Evolutionary conservation across 495 filamentous ascomycete species (phyloP), one percentile per base, ranked within the genome.

Genomic region (Aspergillus funiculosus): DNA sequence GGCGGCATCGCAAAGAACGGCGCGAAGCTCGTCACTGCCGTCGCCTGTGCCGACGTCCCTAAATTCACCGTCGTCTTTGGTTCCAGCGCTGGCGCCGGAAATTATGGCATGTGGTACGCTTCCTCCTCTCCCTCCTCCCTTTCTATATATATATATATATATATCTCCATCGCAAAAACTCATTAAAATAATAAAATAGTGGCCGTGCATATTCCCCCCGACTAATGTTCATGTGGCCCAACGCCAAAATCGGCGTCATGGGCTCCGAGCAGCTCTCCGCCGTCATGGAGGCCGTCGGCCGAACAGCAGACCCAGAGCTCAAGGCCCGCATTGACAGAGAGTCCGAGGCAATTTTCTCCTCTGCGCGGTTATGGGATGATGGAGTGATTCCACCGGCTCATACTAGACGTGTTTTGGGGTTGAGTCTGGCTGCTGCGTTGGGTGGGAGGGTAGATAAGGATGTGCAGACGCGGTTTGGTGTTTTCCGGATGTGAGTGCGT

Each of bases 1-100:
- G 92, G 89, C 39, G 92, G 92, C 5, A 97, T 98, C 53, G 92
- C 92, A 21, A 97, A 97, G 75, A 94, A 98, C 58, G 92, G 92
- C 30, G 92, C 92, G 0, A 97, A 98, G 71, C 76, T 98, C 13
- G 92, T 98, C 6, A 97, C 89, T 6, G 92, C 92, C 2, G 94
- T 97, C 3, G 87, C 89, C 4, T 96, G 90, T 61, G 89, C 90
- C 7, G 83, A 94, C 48, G 92, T 97, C 27, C 94, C 92, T 50
- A 98, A 98, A 63, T 92, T 98, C 57, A 98, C 92, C 0, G 85
- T 98, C 4, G 87, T 98, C 0, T 82, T 97, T 19, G 92, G 92
- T 4, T 83, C 85, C 7, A 89, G 83, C 63, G 78, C 81, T 20
- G 81, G 81, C 36, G 81, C 81, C 28, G 81, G 81, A 1, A 85